Percentiles rank a stretch among this genome's conserved stretches.
Evolutionary conservation across 2,329 filamentous ascomycete genomes (phyloP).

Genomic region (Decorospora gaudefroyi): DNA sequence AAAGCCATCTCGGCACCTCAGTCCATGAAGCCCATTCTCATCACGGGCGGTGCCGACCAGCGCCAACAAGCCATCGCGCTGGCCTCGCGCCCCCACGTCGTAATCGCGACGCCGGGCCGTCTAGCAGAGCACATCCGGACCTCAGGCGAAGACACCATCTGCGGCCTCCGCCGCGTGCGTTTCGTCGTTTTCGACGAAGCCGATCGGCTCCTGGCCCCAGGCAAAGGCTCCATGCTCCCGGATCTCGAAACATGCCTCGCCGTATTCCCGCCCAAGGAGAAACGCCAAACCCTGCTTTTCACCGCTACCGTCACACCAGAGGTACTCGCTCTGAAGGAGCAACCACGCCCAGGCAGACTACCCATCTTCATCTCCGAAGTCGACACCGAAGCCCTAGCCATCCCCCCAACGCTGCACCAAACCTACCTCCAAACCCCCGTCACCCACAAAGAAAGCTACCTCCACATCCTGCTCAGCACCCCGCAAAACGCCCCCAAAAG

Average conservation of each 20-base stretch:
- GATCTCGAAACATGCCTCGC: slow-evolving; percentile 89
- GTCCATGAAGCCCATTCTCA: slow-evolving; percentile 81
- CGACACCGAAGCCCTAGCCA: slow-evolving; percentile 70
- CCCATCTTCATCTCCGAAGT: slow-evolving; percentile 90
- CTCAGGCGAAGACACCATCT: slow-evolving; percentile 88
- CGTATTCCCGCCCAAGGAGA: slow-evolving; percentile 73
- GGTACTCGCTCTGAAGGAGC: slow-evolving; percentile 81
- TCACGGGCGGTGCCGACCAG: slow-evolving; percentile 94
- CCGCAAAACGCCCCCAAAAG: slow-evolving; percentile 71
- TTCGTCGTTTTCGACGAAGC: slow-evolving; percentile 96
- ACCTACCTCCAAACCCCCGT: slow-evolving; percentile 86
- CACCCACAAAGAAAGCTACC: slow-evolving; percentile 91
- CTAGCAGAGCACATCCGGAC: slow-evolving; percentile 91
- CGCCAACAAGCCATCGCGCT: slow-evolving; percentile 84
- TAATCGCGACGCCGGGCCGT: slow-evolving; percentile 88
- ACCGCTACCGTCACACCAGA: slow-evolving; percentile 95
- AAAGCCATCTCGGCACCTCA: slow-evolving; percentile 89
- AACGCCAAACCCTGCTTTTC: slow-evolving; percentile 93
- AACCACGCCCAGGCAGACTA: slow-evolving; percentile 72
- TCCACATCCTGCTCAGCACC: slow-evolving; percentile 85
- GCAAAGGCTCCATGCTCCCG: slow-evolving; percentile 85
- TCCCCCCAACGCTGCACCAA: slow-evolving; percentile 80
- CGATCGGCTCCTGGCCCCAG: slow-evolving; percentile 78
- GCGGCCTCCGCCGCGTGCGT: slow-evolving; percentile 74
- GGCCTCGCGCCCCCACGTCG: slow-evolving; percentile 79